Base-by-base conservation (phyloP, 306 rosid species). In the Comarum palustre region DNA sequence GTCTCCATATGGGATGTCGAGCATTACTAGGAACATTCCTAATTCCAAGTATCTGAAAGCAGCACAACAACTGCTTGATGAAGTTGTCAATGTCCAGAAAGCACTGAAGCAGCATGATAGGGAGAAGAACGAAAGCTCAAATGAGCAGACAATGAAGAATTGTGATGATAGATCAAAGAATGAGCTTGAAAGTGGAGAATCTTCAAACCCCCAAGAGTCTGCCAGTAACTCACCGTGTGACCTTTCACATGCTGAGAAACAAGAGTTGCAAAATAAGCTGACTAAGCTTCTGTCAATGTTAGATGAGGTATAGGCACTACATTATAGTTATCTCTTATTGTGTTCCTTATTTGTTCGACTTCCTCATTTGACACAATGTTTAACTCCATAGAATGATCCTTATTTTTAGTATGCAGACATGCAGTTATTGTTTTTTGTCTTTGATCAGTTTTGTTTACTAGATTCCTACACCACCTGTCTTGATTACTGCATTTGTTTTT, bases 61-160 rank as follows among this genome's bases (percentile, higher is more conserved):
- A 61, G 86, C 88, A 22, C 97, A 90, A 27, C 88, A 85, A 73
- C 79, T 88, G 72, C 97, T 90, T 31, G 94, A 87, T 80, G 97
- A 90, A 82, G 90, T 84, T 66, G 96, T 85, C 77, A 88, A 87
- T 75, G 87, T 90, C 64, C 82, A 79, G 38, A 85, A 82, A 71
- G 89, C 94, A 50, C 63, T 84, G 34, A 88, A 87, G 77, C 82
- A 52, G 77, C 71, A 84, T 3, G 79, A 76, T 39, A 39, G 34
- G 32, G 76, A 75, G 75, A 87, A 81, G 71, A 83, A 77, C 38
- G 81, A 74, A 46, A 67, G 79, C 73, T 39, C 85, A 43, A 79
- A 64, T 29, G 90, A 82, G 62, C 80, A 77, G 61, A 75, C 20
- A n/a, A 64, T 39, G 61, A 80, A 72, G 69, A 77, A 73, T 38